Percentiles rank a stretch among this genome's conserved stretches.
phyloP scores from a whole-genome alignment of 2,329 filamentous ascomycete genomes.

The Thielaviopsis populi region DNA sequence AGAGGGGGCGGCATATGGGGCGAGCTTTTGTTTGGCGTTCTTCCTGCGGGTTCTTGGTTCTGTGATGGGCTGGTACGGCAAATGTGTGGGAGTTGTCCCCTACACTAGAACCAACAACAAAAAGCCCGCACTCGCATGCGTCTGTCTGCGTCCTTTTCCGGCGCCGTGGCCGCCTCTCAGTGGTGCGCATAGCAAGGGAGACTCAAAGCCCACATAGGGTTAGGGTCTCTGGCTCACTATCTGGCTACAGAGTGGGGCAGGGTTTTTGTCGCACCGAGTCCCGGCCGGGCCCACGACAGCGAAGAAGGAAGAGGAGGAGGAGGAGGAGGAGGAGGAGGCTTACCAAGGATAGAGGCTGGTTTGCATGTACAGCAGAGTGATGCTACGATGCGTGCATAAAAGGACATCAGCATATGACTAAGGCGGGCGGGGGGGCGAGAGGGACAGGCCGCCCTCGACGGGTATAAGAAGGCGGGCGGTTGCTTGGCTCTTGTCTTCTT shows the following conservation, averaged over 20 bases:
- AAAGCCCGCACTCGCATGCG: too few relatives aligned
- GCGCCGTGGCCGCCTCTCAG: background rate
- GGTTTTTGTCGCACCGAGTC: background rate
- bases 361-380: background rate
- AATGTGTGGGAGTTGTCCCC: too few relatives aligned
- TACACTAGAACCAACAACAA: too few relatives aligned
- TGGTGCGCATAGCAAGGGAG: background rate
- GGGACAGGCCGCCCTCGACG: background rate
- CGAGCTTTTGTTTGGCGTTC: too few relatives aligned
- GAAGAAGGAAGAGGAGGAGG: background rate
- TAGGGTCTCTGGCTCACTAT: background rate
- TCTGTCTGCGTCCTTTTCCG: background rate
- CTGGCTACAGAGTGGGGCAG: background rate
- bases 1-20: background rate
- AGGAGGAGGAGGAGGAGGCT: background rate
- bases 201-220: background rate
- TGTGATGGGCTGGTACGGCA: too few relatives aligned
- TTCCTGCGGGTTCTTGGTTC: too few relatives aligned
- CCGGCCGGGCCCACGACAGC: background rate
- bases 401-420: slow-evolving; percentile 5
- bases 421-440: background rate
- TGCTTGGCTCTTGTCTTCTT: background rate
- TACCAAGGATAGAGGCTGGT: background rate
- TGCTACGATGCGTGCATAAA: background rate
- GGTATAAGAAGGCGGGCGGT: background rate